Percentiles rank a stretch among this genome's conserved stretches.
phyloP scores from a whole-genome alignment of 768 basidiomycete species.

The Sutorius australiensis region DNA sequence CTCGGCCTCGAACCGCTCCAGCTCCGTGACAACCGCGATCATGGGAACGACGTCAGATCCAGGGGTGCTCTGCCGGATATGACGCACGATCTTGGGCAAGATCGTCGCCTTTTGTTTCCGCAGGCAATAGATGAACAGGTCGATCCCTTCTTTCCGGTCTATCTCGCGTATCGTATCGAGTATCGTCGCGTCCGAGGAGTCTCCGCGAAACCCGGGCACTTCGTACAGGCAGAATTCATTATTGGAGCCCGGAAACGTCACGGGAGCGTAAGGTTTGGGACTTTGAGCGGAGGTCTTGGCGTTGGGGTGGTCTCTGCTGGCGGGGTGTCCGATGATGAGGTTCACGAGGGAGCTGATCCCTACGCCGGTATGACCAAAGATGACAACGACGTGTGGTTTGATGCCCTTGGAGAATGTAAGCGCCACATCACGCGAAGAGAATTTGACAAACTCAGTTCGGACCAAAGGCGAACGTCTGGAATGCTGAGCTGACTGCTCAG shows the following conservation, averaged over 20 bases:
- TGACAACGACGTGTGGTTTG: conserved; percentile 21
- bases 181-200: conserved; percentile 1
- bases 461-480: neutral
- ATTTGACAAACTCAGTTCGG: neutral
- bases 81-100: conserved; percentile 8
- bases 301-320: conserved; percentile 15
- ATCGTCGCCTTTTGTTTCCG: conserved; percentile 16
- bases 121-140: conserved; percentile 26
- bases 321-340: conserved; percentile 21
- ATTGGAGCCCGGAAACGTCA: neutral
- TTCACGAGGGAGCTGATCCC: conserved; percentile 30
- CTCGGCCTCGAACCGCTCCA: conserved; percentile 18
- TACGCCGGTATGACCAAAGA: conserved; percentile 29
- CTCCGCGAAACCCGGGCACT: conserved; percentile 19
- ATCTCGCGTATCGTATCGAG: conserved; percentile 15
- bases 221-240: conserved; percentile 18
- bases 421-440: neutral
- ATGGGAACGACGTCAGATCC: conserved; percentile 11
- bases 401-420: neutral
- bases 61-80: conserved; percentile 1
- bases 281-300: neutral
- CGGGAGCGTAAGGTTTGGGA: neutral
- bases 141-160: conserved; percentile 14
- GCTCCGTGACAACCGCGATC: conserved; percentile 26
- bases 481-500: neutral